Evolutionary conservation across 805 yeast genomes (phyloP).

Genomic region (Myxozyma mucilagina): DNA sequence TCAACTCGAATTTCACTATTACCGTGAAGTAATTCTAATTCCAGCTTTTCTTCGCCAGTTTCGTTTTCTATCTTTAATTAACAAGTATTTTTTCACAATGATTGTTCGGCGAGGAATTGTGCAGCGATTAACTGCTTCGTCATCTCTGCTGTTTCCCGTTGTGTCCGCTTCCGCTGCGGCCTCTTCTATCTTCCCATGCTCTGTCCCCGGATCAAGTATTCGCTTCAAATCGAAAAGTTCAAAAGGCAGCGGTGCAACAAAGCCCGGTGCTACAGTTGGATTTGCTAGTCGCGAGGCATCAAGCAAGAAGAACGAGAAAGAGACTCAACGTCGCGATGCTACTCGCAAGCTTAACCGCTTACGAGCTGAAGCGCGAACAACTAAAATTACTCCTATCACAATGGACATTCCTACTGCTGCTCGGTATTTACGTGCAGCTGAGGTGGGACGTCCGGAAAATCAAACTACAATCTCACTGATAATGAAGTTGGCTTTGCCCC

Average conservation of each 20-base stretch:
- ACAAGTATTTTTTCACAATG: not conserved
- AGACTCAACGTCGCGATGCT: conserved; percentile 36
- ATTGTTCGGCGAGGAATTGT: conserved; percentile 5
- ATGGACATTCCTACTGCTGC: conserved; percentile 63
- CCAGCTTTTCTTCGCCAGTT: not conserved
- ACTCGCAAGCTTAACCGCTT: conserved; percentile 33
- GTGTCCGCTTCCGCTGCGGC: not conserved
- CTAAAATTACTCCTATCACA: conserved; percentile 59
- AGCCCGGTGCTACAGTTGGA: not conserved
- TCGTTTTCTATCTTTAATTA: not conserved
- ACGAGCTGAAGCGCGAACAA: conserved; percentile 43
- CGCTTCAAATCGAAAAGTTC: conserved; percentile 3
- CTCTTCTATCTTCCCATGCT: not conserved
- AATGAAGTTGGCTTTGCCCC: conserved; percentile 65
- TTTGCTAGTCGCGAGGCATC: conserved; percentile 4
- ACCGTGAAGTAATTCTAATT: not conserved
- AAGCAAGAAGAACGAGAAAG: conserved; percentile 29
- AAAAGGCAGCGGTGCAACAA: not conserved
- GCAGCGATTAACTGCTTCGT: not conserved
- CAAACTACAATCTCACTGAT: conserved; percentile 70
- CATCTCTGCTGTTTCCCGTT: not conserved
- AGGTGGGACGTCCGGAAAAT: conserved; percentile 78
- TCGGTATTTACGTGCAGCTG: conserved; percentile 80
- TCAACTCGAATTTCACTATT: too few species aligned
- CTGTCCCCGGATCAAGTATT: not conserved